phyloP scores from a whole-genome alignment of 2,329 filamentous ascomycete genomes.

The Penicillium janthinellum region DNA sequence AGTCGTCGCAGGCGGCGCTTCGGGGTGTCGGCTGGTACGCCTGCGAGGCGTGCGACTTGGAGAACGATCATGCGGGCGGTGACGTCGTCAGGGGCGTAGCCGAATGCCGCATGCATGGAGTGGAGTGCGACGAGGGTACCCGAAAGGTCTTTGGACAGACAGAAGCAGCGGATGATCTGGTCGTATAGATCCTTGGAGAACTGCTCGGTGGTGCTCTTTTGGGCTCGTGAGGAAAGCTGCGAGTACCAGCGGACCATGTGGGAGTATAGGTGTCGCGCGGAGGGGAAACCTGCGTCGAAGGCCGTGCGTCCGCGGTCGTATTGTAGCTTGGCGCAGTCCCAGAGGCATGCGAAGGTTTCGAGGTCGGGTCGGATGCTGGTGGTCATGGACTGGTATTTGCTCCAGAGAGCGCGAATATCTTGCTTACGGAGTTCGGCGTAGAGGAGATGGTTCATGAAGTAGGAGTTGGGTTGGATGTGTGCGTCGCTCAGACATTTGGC shows the following conservation, averaged over 20 bases:
- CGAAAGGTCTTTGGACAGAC: slow-evolving; percentile 50
- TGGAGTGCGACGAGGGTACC: slow-evolving; percentile 55
- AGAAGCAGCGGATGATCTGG: slow-evolving; percentile 55
- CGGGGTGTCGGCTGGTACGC: slow-evolving; percentile 36
- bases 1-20: slow-evolving; percentile 45
- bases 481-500: slow-evolving; percentile 64
- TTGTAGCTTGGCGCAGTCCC: slow-evolving; percentile 55
- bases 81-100: slow-evolving; percentile 48
- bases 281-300: slow-evolving; percentile 50
- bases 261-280: slow-evolving; percentile 48
- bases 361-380: slow-evolving; percentile 61
- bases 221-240: slow-evolving; percentile 33
- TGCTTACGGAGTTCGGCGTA: slow-evolving; percentile 65
- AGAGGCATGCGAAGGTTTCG: slow-evolving; percentile 69
- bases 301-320: slow-evolving; percentile 52
- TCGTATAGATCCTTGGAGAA: slow-evolving; percentile 55
- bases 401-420: slow-evolving; percentile 56
- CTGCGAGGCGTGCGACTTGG: slow-evolving; percentile 50
- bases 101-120: slow-evolving; percentile 48
- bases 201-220: slow-evolving; percentile 35
- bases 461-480: slow-evolving; percentile 68
- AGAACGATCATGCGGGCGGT: slow-evolving; percentile 53
- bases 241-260: slow-evolving; percentile 53
- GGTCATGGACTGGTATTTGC: slow-evolving; percentile 60
- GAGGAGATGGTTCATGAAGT: slow-evolving; percentile 78